Percentiles rank a stretch among this genome's conserved stretches.
phyloP scores from a whole-genome alignment of 2,329 filamentous ascomycete genomes.

The Xylaria sp. region DNA sequence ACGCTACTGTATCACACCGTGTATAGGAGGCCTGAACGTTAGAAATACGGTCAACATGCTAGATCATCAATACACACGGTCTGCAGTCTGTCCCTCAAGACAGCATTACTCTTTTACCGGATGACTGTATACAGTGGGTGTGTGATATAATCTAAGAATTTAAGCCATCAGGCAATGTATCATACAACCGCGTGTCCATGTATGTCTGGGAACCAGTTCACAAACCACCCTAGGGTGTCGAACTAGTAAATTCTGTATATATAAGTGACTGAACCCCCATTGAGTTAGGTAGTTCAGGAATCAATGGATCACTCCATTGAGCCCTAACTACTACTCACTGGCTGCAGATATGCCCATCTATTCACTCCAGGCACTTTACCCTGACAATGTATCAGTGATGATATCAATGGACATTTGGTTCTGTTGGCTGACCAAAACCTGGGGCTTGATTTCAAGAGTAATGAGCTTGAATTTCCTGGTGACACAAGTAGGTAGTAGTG shows the following conservation, averaged over 20 bases:
- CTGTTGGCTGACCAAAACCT: not conserved
- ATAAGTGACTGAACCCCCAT: too few relatives aligned
- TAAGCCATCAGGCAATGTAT: not conserved
- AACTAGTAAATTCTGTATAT: too few relatives aligned
- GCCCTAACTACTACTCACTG: too few relatives aligned
- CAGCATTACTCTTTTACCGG: not conserved
- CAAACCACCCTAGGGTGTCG: not conserved
- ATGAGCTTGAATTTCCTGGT: not conserved
- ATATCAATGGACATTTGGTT: not conserved
- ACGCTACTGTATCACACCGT: not conserved
- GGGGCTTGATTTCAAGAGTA: not conserved
- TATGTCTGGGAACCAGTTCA: too few relatives aligned
- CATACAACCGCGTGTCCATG: not conserved
- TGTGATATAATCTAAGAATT: not conserved
- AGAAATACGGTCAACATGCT: not conserved
- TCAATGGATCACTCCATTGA: too few relatives aligned
- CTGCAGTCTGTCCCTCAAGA: not conserved
- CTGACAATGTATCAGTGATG: too few relatives aligned
- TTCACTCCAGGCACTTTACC: too few relatives aligned
- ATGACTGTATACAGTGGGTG: not conserved
- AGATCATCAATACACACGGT: not conserved
- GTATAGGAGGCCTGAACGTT: not conserved
- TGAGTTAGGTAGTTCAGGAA: too few relatives aligned
- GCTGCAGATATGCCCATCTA: too few relatives aligned
- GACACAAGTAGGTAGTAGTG: not conserved